Evolutionary conservation across 495 filamentous ascomycete species (phyloP), one percentile per base, ranked within the genome.

Genomic region (Copromyces sp.): DNA sequence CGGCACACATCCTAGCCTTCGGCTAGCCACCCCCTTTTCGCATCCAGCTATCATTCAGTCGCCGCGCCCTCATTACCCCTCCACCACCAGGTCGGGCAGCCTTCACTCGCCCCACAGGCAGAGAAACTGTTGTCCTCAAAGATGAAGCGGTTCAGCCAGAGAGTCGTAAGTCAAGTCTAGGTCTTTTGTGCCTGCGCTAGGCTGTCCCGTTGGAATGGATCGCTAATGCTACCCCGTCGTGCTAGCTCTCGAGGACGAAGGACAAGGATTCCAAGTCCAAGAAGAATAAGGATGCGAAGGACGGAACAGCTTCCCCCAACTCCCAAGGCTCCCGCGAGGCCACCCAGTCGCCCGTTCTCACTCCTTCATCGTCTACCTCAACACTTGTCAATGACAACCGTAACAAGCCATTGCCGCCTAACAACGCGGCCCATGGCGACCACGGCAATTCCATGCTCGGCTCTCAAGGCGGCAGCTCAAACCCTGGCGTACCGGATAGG

Each of bases 61-160:
- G 53, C 53, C 53, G 53, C 53, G 53, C 53, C 35, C 53, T 24
- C 69, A 68, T 69, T 74, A 70, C 73, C 74, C 76, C 75, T 75
- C 75, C 69, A 70, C 71, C 70, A 70, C 76, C 74, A 76, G 78
- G 77, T 76, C 73, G 78, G 80, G 78, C 78, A 65, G 78, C 74
- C 76, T 79, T 76, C 76, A 73, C 73, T 69, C 77, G 78, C 78
- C 78, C 79, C 78, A 74, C 75, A 75, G 72, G 69, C 74, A 76
- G 72, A 77, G 79, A 81, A 81, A 78, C 78, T 80, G 79, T 77
- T 81, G 81, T 80, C 82, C 78, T 78, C 81, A 75, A 94, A 88
- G 84, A 98, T 99, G 95, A 98, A 97, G 86, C 90, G 93, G 80
- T 97, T 99, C 83, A 92, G 95, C 85, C 93, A 97, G 86, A 91